Evolutionary conservation across 2,329 filamentous ascomycete genomes (phyloP), one percentile per base, ranked within the genome.

Genomic region (Anthostomella pinea): DNA sequence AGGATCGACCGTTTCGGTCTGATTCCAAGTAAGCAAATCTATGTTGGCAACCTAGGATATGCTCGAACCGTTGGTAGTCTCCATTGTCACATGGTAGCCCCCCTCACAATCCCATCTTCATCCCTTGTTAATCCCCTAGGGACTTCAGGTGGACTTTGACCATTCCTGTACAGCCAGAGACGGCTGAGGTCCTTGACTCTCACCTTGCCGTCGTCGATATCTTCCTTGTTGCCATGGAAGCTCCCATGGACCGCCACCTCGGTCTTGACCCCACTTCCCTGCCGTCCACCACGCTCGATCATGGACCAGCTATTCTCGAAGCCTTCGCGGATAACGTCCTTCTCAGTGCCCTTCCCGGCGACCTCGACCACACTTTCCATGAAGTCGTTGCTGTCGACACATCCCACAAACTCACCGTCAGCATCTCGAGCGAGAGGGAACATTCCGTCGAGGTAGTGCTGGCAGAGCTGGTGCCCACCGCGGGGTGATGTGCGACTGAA

Each of bases 101-200:
- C 65, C 35, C 66, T 60, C 6, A 63, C 51, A 23, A 67, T 46
- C 2, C 66, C 61, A 26, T 58, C 56, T 45, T 34, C 43, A 30
- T 68, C 63, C 18, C 42, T 51, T 3, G 48, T 36, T 25, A 71
- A 34, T 40, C 63, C 43, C 1, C 62, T 60, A 10, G 66, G 64
- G 18, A 52, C 48, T 25, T 73, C 69, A 5, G 64, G 51, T 1
- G 79, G 78, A 25, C 68, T 73, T 39, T 56, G 63, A 2, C 79
- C 79, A 51, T 83, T 81, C 33, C 77, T 65, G 52, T 83, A 83
- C 44, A 70, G 64, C 79, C 79, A 82, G 18, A 83, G 56, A 29
- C 79, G 68, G 50, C 77, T 80, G 29, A 83, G 59, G 35, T 83
- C 73, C 58, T 73, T 79, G 5, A 82, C 77, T 52, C 65, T 73